phyloP scores from a whole-genome alignment of 1,139 yeast species.

The Suhomyces kunorum region DNA sequence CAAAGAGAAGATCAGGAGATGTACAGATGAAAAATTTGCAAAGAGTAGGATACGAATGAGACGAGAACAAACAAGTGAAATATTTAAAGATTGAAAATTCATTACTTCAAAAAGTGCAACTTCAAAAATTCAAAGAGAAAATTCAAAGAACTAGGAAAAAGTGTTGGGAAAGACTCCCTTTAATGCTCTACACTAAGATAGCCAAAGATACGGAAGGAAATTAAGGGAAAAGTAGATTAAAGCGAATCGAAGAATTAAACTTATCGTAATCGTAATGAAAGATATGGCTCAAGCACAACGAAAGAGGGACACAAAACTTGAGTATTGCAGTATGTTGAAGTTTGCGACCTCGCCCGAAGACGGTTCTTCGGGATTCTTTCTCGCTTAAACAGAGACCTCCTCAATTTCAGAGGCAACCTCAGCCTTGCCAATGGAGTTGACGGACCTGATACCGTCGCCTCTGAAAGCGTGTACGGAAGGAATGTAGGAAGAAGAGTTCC shows the following conservation, averaged over 20 bases:
- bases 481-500: conserved; percentile 34
- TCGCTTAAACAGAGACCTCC: conserved; percentile 23
- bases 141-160: background rate
- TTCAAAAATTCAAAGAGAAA: no score
- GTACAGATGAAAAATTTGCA: no score
- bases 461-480: conserved; percentile 40
- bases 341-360: conserved; percentile 4
- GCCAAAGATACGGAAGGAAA: conserved; percentile 2
- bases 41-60: no score
- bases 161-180: background rate
- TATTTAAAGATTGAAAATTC: no score
- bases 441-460: conserved; percentile 17
- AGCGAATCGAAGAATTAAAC: conserved; percentile 13
- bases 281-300: background rate
- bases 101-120: no score
- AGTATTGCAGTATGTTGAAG: conserved; percentile 2
- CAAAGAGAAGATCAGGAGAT: no score
- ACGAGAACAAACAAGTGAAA: no score
- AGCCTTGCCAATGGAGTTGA: conserved; percentile 23
- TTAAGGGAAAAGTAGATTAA: conserved; percentile 4
- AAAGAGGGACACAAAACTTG: conserved; percentile 8
- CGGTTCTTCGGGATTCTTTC: conserved; percentile 5
- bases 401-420: conserved; percentile 28
- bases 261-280: conserved; percentile 6
- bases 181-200: background rate